Evolutionary conservation across 179 eudicot genomes (phyloP), one percentile per base, ranked within the genome.

Genomic region (Sideroxylon spinosum): DNA sequence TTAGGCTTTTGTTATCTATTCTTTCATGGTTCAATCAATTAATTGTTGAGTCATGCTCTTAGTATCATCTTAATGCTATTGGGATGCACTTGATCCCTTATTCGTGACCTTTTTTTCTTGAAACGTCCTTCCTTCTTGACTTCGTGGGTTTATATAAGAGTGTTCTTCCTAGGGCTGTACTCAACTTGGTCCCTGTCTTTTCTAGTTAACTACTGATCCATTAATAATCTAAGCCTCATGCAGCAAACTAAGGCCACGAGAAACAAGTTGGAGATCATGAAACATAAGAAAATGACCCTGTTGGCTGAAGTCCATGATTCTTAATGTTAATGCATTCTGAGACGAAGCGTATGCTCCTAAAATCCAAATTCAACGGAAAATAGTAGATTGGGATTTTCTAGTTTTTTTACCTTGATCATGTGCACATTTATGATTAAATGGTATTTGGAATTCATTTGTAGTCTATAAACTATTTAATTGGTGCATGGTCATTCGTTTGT

Each of bases 251-350:
- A 76, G 56, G 75, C 29, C 22, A 65, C 71, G 72, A 82, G 81
- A 78, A 78, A 74, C 84, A 78, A 79, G 56, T 76, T 86, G 81
- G 84, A 78, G 79, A 72, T 71, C 46, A 77, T 71, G 50, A 80
- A 82, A 53, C 81, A 76, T 46, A 84, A 79, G 76, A 84, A 80
- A 74, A 23, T 59, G 70, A 80, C 80, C 32, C 81, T 86, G 16
- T 62, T 82, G 59, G 86, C 89, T 53, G 87, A 86, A 86, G 89
- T 86, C 61, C 53, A 86, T 64, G 82, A 14, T 68, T 17, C 52
- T 80, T 37, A 20, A 13, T 1, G 25, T 69, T 4, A 63, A 22
- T 26, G 20, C 61, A 20, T 62, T 46, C 28, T 17, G 1, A 26
- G 69, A 44, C 66, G 4, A 49, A 20, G 6, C 73, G 6, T 32